Percentiles rank a stretch among this genome's conserved stretches.
Conservation (phyloP, 371 early-diverging fungal genomes). For the Choanephora cucurbitarum region DNA sequence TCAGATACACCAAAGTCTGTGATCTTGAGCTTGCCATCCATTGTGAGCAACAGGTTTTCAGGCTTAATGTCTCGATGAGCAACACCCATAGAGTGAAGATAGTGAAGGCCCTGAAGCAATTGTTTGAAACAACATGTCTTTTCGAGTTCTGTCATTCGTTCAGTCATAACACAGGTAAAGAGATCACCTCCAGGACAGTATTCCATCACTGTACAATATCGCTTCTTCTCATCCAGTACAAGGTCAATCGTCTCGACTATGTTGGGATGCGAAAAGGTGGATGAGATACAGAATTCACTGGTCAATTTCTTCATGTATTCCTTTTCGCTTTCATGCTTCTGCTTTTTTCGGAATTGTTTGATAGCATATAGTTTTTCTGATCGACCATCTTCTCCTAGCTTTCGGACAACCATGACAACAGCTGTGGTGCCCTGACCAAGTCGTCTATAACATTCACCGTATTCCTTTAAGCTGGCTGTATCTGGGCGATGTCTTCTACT, state of each 20-base stretch:
- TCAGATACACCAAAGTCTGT: conserved; percentile 97
- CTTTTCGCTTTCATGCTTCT: conserved; percentile 81
- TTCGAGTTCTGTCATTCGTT: conserved; percentile 74
- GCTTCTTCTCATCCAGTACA: conserved; percentile 84
- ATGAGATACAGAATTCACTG: conserved; percentile 91
- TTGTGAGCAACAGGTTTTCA: conserved; percentile 91
- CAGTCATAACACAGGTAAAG: conserved; percentile 72
- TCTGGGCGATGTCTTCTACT: conserved; percentile 21
- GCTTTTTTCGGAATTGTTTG: conserved; percentile 88
- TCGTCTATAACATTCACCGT: conserved; percentile 75
- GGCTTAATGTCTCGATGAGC: conserved; percentile 90
- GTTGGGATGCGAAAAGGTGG: conserved; percentile 81
- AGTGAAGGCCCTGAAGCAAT: conserved; percentile 84
- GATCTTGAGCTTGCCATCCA: conserved; percentile 84
- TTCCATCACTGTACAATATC: conserved; percentile 98
- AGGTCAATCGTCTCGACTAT: conserved; percentile 89
- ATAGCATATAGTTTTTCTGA: conserved; percentile 82
- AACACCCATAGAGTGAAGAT: conserved; percentile 93
- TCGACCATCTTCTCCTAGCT: conserved; percentile 46
- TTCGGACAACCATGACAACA: conserved; percentile 85
- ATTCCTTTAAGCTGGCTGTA: conserved; percentile 61
- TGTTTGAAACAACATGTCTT: conserved; percentile 92
- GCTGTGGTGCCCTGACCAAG: conserved; percentile 93
- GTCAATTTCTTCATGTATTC: conserved; percentile 90
- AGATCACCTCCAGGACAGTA: conserved; percentile 85